Evolutionary conservation across 164 flowering plant species (phyloP), one percentile per base, ranked within the genome.

Genomic region (Vitis riparia): DNA sequence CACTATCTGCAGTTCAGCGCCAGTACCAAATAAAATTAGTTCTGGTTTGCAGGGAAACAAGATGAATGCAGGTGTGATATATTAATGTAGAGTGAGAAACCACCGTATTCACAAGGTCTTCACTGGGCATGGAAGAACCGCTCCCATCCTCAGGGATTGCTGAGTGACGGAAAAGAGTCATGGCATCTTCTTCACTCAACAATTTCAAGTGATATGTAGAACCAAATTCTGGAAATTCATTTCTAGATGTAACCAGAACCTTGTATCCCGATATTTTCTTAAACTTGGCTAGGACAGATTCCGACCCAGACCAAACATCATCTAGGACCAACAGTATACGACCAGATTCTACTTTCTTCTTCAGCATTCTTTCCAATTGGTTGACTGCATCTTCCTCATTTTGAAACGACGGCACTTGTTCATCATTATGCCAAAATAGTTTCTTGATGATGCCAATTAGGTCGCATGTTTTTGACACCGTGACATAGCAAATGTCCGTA

Each of bases 191-290:
- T n/a, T 59, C 17, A 1, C 1, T 15, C 27, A 59, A 59, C 3
- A 11, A 11, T 13, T 59, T 19, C 62, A 59, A 59, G 27, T 15
- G 0, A 16, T 59, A 27, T 2, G 62, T 13, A 16, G 62, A n/a
- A 15, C 32, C 62, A 19, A 59, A 59, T 6, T n/a, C 3, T 3
- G 27, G 62, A 17, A 59, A 59, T 27, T 59, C 27, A 59, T 13
- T n/a, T 59, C 62, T 59, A 2, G 62, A 59, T 17, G 62, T 59
- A 17, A 59, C 32, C 9, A 59, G 27, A 59, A 59, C 27, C 62
- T 59, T 59, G 62, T 10, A 59, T 5, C 27, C 17, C 4, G 3
- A n/a, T 5, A 59, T 59, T 13, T 19, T 0, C 2, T 59, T 11
- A 19, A 59, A 59, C 62, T 59, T 59, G 27, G 6, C 32, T 6